These are phyloP conservation scores for Adansonia madagascariensis DNA, from an alignment of 441 rosid genomes.

Conservation along the genomic window DNA sequence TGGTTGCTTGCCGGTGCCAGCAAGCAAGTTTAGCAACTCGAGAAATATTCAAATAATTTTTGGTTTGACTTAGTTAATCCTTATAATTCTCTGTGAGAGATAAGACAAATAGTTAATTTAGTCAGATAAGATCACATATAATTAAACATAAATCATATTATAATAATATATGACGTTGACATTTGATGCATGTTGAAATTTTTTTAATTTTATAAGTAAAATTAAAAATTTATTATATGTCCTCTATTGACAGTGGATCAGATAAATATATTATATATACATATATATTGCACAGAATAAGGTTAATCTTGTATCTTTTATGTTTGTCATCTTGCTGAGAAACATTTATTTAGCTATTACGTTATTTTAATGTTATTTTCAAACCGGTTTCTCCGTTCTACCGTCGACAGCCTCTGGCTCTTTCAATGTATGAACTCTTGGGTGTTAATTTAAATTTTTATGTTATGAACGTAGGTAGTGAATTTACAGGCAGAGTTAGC, in stretches of 20 bases:
- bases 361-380: not conserved
- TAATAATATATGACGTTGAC: too few species aligned
- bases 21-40: constrained; percentile 43
- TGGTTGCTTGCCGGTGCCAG: constrained; percentile 35
- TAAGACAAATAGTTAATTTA: too few species aligned
- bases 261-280: too few species aligned
- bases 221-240: too few species aligned
- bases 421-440: not conserved
- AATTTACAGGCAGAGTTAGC: constrained; percentile 77
- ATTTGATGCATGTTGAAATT: too few species aligned
- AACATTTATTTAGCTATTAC: not conserved
- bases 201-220: too few species aligned
- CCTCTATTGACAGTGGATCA: too few species aligned
- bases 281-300: too few species aligned
- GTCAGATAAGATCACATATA: too few species aligned
- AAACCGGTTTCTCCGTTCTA: not conserved
- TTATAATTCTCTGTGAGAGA: not conserved
- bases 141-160: too few species aligned
- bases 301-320: too few species aligned
- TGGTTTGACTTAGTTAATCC: constrained; percentile 40
- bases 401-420: not conserved
- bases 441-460: too few species aligned
- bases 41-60: constrained; percentile 35
- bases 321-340: not conserved
- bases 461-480: not conserved